Base-by-base conservation (phyloP, 306 rosid species). In the Betula pendula region DNA sequence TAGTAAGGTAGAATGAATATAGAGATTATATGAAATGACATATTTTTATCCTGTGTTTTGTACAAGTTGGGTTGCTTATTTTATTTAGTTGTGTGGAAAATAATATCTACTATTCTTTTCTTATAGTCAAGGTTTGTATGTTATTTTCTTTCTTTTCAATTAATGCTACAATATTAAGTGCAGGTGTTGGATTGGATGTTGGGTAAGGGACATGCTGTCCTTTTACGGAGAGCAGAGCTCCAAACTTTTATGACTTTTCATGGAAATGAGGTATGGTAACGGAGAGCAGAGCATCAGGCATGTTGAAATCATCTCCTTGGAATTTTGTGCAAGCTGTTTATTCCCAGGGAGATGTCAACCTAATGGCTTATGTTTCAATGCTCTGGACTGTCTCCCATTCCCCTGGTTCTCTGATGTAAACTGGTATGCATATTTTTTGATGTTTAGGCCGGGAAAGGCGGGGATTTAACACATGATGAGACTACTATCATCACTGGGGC, bases 401-500 rank as follows among this genome's bases (percentile, higher is more conserved):
- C 59, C 24, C 58, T 73, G 29, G 87, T 70, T 70, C 63, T 74
- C 69, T 81, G 45, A 77, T 72, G n/a, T 75, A 58, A 60, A 38
- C 53, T 73, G 73, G 72, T 71, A 68, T 56, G 11, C 20, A 27
- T 52, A 52, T 84, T 76, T 48, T 70, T 77, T 84, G 48, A 75
- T 81, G 63, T 81, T 42, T 84, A 95, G 99, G 99, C 99, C 38
- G 99, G 99, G 69, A 95, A 92, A 88, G 99, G 99, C 69, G 99
- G 99, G 73, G 97, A 92, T 82, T 88, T 95, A 81, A 92, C 99
- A 2, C 99, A 89, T 79, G 99, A 95, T 69, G 99, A 95, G 87
- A 95, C 99, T 49, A 95, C 99, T 42, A 95, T 95, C 79, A 95
- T 95, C 48, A 79, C 97, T 78, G 99, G 99, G 73, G 99, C 99